Percentiles rank a stretch among this genome's conserved stretches.
Conservation (phyloP, 768 basidiomycete species). For the Lactifluus hygrophoroides region DNA sequence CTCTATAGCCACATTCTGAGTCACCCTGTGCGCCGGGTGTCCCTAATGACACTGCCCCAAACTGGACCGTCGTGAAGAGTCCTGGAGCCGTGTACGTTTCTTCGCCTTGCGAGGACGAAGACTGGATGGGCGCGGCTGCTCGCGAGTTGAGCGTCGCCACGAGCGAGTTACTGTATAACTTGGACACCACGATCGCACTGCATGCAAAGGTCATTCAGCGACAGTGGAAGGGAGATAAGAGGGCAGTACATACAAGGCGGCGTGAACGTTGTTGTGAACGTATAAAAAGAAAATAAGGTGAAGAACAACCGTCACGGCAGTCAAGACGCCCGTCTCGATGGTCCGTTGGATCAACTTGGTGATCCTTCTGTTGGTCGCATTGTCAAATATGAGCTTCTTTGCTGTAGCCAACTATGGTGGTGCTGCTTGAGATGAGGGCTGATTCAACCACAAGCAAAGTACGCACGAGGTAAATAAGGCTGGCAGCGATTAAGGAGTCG, state of each 20-base stretch:
- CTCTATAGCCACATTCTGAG: no score
- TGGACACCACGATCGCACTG: not conserved
- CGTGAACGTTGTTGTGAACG: not conserved
- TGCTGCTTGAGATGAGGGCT: not conserved
- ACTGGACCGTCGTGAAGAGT: not conserved
- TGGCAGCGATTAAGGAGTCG: not conserved
- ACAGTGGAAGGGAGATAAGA: no score
- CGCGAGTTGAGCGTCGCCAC: constrained; percentile 11
- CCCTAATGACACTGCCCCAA: not conserved
- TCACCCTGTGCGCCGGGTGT: not conserved
- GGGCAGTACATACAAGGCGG: not conserved
- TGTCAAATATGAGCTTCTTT: not conserved
- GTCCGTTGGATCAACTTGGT: not conserved
- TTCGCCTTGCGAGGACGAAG: not conserved
- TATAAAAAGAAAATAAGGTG: not conserved
- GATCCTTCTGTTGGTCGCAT: not conserved
- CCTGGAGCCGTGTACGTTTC: not conserved
- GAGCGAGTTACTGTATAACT: constrained; percentile 9
- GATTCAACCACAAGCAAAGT: not conserved
- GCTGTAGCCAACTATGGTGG: not conserved
- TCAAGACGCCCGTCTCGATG: constrained; percentile 2
- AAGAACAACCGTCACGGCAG: not conserved
- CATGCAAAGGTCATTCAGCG: not conserved
- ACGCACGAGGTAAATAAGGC: constrained; percentile 6
- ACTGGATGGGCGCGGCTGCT: not conserved